These are phyloP conservation scores for Salicornia ramosissima DNA, from an alignment of 148 eudicot genomes.

Conservation along the genomic window DNA sequence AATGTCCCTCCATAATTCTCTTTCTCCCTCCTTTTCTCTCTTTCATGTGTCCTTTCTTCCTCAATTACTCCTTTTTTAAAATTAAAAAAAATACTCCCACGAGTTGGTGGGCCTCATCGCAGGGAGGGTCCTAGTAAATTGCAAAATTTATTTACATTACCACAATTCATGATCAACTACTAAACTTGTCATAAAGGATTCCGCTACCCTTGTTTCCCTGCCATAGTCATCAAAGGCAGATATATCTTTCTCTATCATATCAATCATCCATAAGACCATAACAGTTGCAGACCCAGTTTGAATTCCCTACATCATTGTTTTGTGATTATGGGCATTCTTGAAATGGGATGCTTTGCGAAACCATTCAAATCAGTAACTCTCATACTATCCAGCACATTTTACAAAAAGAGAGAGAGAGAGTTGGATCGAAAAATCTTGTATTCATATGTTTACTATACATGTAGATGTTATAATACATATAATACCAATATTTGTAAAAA, in stretches of 20 bases:
- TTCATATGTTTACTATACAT: not conserved
- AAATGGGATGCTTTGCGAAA: not conserved
- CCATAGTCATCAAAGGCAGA: not conserved
- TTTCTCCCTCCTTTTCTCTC: no score
- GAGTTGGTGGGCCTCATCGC: no score
- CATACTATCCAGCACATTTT: slow-evolving; percentile 1
- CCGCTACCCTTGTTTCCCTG: slow-evolving; percentile 1
- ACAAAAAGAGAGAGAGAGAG: no score
- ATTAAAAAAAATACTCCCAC: no score
- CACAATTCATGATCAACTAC: no score
- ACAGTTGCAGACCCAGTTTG: not conserved
- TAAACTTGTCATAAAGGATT: no score
- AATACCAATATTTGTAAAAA: not conserved
- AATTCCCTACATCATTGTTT: not conserved
- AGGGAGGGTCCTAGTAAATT: no score
- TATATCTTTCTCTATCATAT: not conserved
- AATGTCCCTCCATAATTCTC: no score
- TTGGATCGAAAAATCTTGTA: not conserved
- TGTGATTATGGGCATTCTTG: not conserved
- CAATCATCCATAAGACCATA: not conserved
- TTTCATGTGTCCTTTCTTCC: no score
- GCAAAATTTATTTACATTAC: no score
- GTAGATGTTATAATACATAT: not conserved
- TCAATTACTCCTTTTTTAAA: no score
- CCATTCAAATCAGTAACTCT: not conserved